phyloP scores from a whole-genome alignment of 2,329 filamentous ascomycete species.

The Aphanocladium album region DNA sequence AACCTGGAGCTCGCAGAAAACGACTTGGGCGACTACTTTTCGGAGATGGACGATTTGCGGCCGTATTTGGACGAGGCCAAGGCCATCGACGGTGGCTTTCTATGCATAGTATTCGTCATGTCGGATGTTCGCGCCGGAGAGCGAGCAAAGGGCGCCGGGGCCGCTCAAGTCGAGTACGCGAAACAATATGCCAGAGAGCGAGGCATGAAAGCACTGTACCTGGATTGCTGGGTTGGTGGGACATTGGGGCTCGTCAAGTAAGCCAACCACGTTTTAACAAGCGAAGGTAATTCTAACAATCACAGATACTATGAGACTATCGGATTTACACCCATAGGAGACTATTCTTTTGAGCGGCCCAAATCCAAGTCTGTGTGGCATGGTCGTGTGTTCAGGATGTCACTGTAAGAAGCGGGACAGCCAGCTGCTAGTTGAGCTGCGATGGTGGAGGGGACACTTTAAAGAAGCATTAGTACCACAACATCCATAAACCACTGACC shows the following conservation, averaged over 20 bases:
- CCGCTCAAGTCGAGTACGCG: background rate
- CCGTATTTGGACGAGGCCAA: constrained; percentile 6
- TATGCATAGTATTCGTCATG: background rate
- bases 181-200: background rate
- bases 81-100: background rate
- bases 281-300: background rate
- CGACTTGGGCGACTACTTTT: background rate
- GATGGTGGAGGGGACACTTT: too few relatives aligned
- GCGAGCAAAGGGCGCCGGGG: background rate
- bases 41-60: background rate
- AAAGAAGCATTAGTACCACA: too few relatives aligned
- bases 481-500: too few relatives aligned
- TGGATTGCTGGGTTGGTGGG: constrained; percentile 5
- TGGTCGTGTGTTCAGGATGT: background rate
- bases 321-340: background rate
- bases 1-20: constrained; percentile 1
- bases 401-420: background rate
- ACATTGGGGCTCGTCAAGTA: constrained; percentile 2
- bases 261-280: background rate
- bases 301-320: background rate
- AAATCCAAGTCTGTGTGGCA: background rate
- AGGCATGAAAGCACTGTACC: constrained; percentile 1
- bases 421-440: background rate
- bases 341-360: background rate
- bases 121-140: background rate